These are phyloP conservation scores for Akanthomyces dipterigenus DNA, from an alignment of 2,329 filamentous ascomycete species.

Conservation along the genomic window DNA sequence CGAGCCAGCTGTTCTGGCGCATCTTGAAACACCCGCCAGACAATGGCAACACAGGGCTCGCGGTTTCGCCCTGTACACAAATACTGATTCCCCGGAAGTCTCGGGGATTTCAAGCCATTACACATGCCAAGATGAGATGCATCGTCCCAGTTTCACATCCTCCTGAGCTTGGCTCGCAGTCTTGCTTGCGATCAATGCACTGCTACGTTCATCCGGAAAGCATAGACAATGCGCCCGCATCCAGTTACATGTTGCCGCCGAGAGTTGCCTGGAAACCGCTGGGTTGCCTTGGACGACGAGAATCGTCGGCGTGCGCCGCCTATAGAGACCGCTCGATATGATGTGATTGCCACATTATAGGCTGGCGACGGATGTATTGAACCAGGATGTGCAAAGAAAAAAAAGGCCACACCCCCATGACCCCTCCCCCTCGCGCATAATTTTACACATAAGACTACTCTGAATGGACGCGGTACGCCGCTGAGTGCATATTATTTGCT, in stretches of 20 bases:
- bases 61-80: background rate
- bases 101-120: background rate
- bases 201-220: background rate
- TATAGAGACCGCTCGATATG: background rate
- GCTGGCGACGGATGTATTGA: background rate
- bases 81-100: background rate
- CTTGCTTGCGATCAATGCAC: background rate
- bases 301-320: background rate
- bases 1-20: background rate
- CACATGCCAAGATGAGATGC: slow-evolving; percentile 1
- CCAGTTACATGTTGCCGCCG: background rate
- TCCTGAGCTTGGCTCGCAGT: background rate
- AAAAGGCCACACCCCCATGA: background rate
- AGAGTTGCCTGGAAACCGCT: background rate
- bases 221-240: background rate
- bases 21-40: background rate
- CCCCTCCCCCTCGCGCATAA: background rate
- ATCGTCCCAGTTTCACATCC: background rate
- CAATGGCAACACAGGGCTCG: background rate
- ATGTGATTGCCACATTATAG: background rate
- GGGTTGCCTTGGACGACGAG: background rate
- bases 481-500: background rate
- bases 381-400: slow-evolving; percentile 1
- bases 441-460: background rate
- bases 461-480: background rate